Evolutionary conservation across 768 basidiomycete genomes (phyloP).

Genomic region (Pisolithus microcarpus): DNA sequence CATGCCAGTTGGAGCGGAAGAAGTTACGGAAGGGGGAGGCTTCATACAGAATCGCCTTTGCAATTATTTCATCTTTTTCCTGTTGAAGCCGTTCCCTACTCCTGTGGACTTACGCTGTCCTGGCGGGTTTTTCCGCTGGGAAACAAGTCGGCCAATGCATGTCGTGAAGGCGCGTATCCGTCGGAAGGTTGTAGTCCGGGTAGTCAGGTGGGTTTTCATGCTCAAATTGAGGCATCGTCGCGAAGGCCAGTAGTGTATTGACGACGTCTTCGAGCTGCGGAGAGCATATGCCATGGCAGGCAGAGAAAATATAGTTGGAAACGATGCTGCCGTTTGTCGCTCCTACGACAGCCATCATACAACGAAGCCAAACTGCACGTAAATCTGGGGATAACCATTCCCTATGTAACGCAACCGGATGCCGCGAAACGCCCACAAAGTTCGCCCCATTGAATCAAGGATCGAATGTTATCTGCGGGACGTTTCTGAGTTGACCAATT

Average conservation of each 20-base stretch:
- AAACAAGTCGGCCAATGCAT: constrained; percentile 1
- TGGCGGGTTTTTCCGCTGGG: constrained; percentile 1
- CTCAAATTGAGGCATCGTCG: constrained; percentile 5
- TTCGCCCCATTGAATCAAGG: constrained; percentile 5
- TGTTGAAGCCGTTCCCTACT: neutral
- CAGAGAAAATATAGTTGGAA: constrained; percentile 23
- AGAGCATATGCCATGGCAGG: constrained; percentile 27
- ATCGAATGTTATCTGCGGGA: neutral
- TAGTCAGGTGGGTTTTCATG: constrained; percentile 12
- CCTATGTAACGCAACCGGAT: constrained; percentile 15
- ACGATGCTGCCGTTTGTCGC: constrained; percentile 5
- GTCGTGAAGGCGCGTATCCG: constrained; percentile 2
- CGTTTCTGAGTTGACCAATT: neutral
- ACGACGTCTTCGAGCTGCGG: constrained; percentile 10
- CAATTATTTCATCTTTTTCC: neutral
- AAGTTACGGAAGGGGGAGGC: neutral
- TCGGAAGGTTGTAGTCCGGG: constrained; percentile 8
- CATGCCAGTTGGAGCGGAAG: neutral
- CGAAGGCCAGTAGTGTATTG: constrained; percentile 28
- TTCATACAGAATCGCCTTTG: no score
- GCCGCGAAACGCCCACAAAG: neutral
- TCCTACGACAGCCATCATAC: constrained; percentile 22
- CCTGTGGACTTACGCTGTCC: constrained; percentile 9
- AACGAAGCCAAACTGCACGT: constrained; percentile 19
- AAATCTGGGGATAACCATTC: constrained; percentile 23